Percentiles rank a stretch among this genome's conserved stretches.
phyloP scores from a whole-genome alignment of 139 green algal species.

The Desmodesmus armatus region DNA sequence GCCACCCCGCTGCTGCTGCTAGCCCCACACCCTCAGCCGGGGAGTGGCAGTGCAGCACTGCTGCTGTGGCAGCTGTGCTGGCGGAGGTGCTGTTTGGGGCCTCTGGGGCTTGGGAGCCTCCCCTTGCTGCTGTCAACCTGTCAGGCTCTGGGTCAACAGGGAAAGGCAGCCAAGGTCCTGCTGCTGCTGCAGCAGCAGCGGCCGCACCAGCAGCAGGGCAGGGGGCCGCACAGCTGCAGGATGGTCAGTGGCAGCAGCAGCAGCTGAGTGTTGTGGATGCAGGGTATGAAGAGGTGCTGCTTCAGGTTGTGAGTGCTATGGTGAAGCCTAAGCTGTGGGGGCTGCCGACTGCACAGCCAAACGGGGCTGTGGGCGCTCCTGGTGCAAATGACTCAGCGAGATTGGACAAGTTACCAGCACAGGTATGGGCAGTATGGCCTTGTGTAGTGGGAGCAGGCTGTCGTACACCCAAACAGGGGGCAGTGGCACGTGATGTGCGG shows the following conservation, averaged over 20 bases:
- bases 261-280: conserved; percentile 1
- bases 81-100: conserved; percentile 76
- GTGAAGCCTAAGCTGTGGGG: conserved; percentile 51
- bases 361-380: background rate
- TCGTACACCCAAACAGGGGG: no score
- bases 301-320: conserved; percentile 16
- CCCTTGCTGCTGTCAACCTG: no score
- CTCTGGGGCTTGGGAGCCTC: conserved; percentile 61
- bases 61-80: conserved; percentile 54
- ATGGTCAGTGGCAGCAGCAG: conserved; percentile 25
- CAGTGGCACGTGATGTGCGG: no score
- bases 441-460: no score
- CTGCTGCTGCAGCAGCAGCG: conserved; percentile 17
- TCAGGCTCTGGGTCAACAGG: no score
- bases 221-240: conserved; percentile 13
- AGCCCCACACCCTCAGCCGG: background rate
- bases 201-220: background rate
- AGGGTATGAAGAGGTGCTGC: conserved; percentile 24
- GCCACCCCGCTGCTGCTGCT: background rate
- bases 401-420: no score
- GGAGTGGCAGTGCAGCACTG: conserved; percentile 60
- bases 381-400: no score
- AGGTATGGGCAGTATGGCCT: no score
- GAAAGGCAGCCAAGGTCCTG: no score
- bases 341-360: conserved; percentile 47